Conservation (phyloP, 2,329 filamentous ascomycete species). For the Sclerotinia spermophila region DNA sequence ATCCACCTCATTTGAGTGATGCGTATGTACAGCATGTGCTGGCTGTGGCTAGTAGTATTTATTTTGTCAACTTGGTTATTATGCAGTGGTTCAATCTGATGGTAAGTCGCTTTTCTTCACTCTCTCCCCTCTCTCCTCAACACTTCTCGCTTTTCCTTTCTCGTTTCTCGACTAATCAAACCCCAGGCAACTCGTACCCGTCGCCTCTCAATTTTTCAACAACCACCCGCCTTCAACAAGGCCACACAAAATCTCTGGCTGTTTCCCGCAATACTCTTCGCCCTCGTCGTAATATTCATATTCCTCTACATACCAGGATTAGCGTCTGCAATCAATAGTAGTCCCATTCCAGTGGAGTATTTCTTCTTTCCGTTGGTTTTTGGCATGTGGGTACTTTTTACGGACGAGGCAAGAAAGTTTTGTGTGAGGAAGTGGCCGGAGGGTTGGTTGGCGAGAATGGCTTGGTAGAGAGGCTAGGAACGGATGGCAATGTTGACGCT, state of each 20-base stretch:
- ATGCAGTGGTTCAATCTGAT: slow-evolving; percentile 79
- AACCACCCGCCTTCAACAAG: slow-evolving; percentile 63
- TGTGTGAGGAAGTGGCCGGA: slow-evolving; percentile 56
- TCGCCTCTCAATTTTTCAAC: slow-evolving; percentile 64
- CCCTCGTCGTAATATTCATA: slow-evolving; percentile 64
- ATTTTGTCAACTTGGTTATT: slow-evolving; percentile 74
- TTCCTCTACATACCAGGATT: slow-evolving; percentile 64
- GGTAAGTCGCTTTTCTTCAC: slow-evolving; percentile 12
- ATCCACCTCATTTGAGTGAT: slow-evolving; percentile 43
- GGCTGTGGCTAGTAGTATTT: slow-evolving; percentile 48
- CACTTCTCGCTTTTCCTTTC: background rate
- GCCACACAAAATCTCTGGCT: slow-evolving; percentile 59
- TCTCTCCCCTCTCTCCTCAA: background rate
- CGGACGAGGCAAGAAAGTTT: slow-evolving; percentile 65
- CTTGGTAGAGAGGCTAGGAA: slow-evolving; percentile 50
- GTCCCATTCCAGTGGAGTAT: slow-evolving; percentile 62
- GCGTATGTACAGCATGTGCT: slow-evolving; percentile 47
- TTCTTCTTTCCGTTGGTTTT: slow-evolving; percentile 74
- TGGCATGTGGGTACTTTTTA: slow-evolving; percentile 56
- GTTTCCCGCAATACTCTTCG: slow-evolving; percentile 66
- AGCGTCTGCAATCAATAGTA: slow-evolving; percentile 57
- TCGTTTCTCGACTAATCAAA: background rate
- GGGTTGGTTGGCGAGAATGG: slow-evolving; percentile 54
- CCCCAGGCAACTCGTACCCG: slow-evolving; percentile 53
- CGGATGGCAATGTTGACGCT: background rate